Conservation (phyloP, 164 flowering plant genomes). For the Chimonanthus salicifolius region DNA sequence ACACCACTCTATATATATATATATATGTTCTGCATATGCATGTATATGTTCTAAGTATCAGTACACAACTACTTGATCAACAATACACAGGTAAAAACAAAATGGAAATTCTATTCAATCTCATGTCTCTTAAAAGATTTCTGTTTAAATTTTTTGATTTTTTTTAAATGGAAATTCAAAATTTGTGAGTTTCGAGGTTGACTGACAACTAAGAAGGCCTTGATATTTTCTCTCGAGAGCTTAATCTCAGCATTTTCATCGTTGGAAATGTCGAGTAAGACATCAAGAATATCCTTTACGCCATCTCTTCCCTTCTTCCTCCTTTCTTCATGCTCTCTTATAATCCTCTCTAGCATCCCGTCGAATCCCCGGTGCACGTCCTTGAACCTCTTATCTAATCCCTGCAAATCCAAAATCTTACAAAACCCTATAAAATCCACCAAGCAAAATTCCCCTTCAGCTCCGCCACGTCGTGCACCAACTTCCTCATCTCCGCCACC, state of each 20-base stretch:
- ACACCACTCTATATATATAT: no score
- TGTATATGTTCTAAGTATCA: neutral
- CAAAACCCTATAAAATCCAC: conserved; percentile 40
- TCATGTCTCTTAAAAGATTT: no score
- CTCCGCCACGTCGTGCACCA: conserved; percentile 31
- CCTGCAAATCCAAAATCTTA: conserved; percentile 43
- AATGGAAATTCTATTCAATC: no score
- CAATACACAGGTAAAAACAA: no score
- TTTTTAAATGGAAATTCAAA: no score
- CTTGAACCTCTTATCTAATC: conserved; percentile 30
- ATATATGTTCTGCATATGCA: neutral
- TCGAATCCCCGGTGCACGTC: conserved; percentile 33
- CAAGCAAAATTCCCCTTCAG: conserved; percentile 41
- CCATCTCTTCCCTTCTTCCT: conserved; percentile 15
- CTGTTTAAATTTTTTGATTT: no score
- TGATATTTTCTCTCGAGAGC: conserved; percentile 44
- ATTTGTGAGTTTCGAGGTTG: neutral
- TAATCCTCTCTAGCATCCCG: conserved; percentile 36
- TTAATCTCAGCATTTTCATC: conserved; percentile 35
- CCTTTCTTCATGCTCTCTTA: conserved; percentile 24
- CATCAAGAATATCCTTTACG: conserved; percentile 45
- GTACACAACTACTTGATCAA: no score
- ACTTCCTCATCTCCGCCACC: conserved; percentile 22
- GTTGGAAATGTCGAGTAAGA: conserved; percentile 38
- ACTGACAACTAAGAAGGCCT: conserved; percentile 53